phyloP scores from a whole-genome alignment of 768 basidiomycete genomes.

The Pleurotus giganteus region DNA sequence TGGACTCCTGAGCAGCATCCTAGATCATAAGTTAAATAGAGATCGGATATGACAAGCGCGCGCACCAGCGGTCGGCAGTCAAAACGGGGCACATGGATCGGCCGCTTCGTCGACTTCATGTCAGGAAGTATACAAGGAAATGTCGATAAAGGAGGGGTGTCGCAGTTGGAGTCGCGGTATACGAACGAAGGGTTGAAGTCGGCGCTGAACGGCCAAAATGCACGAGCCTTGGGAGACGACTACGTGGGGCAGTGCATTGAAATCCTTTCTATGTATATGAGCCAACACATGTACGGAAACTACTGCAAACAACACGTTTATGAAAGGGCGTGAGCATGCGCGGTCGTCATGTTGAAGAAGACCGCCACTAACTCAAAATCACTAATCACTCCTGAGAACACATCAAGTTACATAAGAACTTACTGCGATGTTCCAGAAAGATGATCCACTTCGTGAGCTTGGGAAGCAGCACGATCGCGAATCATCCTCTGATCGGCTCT shows the following conservation, averaged over 20 bases:
- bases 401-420: neutral
- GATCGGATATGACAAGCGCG: neutral
- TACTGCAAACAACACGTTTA: slow-evolving; percentile 2
- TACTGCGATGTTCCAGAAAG: neutral
- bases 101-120: neutral
- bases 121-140: no score
- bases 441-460: neutral
- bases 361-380: neutral
- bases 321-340: neutral
- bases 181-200: neutral
- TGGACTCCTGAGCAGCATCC: slow-evolving; percentile 19
- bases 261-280: neutral
- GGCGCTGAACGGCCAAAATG: neutral
- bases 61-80: neutral
- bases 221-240: neutral
- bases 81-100: neutral
- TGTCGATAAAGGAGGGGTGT: neutral
- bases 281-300: neutral
- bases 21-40: neutral
- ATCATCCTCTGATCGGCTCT: no score
- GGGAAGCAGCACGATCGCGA: neutral
- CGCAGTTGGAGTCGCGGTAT: neutral
- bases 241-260: neutral
- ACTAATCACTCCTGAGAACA: slow-evolving; percentile 6
- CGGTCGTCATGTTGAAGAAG: slow-evolving; percentile 7